A percentile compares a stretch with the other conserved stretches of the same genome.
Evolutionary conservation across 495 filamentous ascomycete genomes (phyloP).

Genomic region (Aspergillus avenaceus): DNA sequence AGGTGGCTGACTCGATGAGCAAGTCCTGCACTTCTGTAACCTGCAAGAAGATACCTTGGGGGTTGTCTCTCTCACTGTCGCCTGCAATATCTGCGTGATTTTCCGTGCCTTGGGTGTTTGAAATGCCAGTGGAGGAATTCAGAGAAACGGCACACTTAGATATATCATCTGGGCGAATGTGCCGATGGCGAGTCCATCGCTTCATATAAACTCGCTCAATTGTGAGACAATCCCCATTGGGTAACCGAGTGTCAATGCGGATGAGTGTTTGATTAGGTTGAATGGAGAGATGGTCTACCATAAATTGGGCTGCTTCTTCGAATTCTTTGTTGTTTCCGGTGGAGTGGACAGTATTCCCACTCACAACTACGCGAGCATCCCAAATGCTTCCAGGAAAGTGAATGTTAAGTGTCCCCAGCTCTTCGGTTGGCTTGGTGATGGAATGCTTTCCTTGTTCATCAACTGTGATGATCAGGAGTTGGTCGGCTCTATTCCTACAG

Average conservation of each 20-base stretch:
- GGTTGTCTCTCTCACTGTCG: neutral
- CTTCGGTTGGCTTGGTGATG: conserved; percentile 10
- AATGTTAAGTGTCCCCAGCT: conserved; percentile 30
- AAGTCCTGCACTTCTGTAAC: conserved; percentile 42
- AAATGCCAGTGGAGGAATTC: too few relatives aligned
- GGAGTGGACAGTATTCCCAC: conserved; percentile 9
- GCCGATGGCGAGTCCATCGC: conserved; percentile 25
- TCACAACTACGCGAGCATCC: conserved; percentile 39
- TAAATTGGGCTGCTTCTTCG: conserved; percentile 17
- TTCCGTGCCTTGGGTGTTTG: too few relatives aligned
- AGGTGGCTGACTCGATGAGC: conserved; percentile 7
- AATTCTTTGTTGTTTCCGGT: conserved; percentile 14
- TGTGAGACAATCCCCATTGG: conserved; percentile 9
- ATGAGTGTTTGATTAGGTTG: conserved; percentile 19
- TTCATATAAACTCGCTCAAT: conserved; percentile 32
- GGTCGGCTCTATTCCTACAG: conserved; percentile 26
- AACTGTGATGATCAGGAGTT: conserved; percentile 46
- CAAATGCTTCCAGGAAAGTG: conserved; percentile 42
- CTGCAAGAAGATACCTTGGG: conserved; percentile 29
- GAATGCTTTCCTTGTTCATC: conserved; percentile 30
- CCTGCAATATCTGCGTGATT: neutral
- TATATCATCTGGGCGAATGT: conserved; percentile 9
- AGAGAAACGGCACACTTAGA: too few relatives aligned
- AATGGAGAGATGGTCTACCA: conserved; percentile 30
- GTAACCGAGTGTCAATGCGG: conserved; percentile 16